These are phyloP conservation scores for Rubia occidens DNA, from an alignment of 305 asterid genomes.

Conservation along the genomic window DNA sequence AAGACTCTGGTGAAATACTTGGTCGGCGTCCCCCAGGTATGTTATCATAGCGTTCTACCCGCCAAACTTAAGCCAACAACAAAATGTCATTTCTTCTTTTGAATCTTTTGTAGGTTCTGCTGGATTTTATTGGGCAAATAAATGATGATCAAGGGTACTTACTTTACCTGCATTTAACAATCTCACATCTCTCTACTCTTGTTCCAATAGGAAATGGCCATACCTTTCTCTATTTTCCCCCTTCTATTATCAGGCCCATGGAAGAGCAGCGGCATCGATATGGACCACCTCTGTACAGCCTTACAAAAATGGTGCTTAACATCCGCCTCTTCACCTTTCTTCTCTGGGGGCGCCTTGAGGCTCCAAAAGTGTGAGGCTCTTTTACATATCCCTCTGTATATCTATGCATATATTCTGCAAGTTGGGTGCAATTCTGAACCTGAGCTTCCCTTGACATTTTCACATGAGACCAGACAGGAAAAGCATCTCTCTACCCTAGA, in stretches of 20 bases:
- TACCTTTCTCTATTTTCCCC: neutral
- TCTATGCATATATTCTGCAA: neutral
- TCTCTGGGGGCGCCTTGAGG: conserved; percentile 51
- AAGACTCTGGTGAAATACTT: conserved; percentile 92
- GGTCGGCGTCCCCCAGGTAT: conserved; percentile 97
- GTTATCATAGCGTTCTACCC: neutral
- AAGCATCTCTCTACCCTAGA: conserved; percentile 53
- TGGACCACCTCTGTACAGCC: conserved; percentile 93
- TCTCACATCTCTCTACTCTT: conserved; percentile 14
- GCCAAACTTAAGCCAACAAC: too few relatives aligned
- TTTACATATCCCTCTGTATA: neutral
- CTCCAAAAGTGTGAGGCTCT: conserved; percentile 50
- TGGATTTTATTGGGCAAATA: conserved; percentile 86
- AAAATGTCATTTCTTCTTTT: conserved; percentile 9
- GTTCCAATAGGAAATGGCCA: conserved; percentile 14
- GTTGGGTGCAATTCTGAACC: conserved; percentile 14
- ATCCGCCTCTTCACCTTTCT: conserved; percentile 58
- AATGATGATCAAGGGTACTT: conserved; percentile 94
- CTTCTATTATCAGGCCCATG: conserved; percentile 70
- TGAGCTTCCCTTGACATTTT: conserved; percentile 18
- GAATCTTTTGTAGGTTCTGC: conserved; percentile 72
- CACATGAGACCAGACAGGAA: conserved; percentile 44
- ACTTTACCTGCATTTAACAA: conserved; percentile 20
- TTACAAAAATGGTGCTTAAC: conserved; percentile 66
- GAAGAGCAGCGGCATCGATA: conserved; percentile 96